These are phyloP conservation scores for Monosporascus sp. DNA, from an alignment of 2,329 filamentous ascomycete genomes.

Conservation along the genomic window DNA sequence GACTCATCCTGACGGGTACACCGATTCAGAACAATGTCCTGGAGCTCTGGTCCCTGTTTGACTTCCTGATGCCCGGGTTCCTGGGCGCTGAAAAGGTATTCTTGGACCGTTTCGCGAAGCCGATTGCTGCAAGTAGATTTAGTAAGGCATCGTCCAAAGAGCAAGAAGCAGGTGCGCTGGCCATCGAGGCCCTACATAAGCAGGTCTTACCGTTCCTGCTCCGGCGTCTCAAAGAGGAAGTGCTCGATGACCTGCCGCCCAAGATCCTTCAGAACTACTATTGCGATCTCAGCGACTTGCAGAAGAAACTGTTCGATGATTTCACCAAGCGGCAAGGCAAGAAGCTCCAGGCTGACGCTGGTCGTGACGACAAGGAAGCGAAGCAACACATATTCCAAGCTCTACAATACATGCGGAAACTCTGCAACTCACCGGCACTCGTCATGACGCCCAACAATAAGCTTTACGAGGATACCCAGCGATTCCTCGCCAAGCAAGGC, in stretches of 20 bases:
- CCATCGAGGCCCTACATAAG: conserved; percentile 97
- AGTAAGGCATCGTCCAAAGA: conserved; percentile 98
- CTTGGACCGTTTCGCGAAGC: conserved; percentile 88
- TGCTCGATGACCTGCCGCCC: conserved; percentile 89
- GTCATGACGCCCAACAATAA: conserved; percentile 93
- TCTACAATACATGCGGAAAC: conserved; percentile 97
- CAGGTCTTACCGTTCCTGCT: conserved; percentile 95
- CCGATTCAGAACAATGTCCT: conserved; percentile 98
- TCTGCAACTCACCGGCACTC: conserved; percentile 94
- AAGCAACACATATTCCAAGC: conserved; percentile 99
- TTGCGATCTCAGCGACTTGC: conserved; percentile 91
- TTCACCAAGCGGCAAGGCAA: conserved; percentile 92
- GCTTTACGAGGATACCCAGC: conserved; percentile 83
- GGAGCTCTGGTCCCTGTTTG: conserved; percentile 95
- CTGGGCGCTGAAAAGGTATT: conserved; percentile 94
- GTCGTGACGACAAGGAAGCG: conserved; percentile 79
- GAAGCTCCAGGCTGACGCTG: conserved; percentile 77
- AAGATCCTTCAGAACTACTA: conserved; percentile 99
- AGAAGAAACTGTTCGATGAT: conserved; percentile 92
- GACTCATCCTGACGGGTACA: conserved; percentile 91
- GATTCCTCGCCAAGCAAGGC: conserved; percentile 69
- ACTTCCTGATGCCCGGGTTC: conserved; percentile 99
- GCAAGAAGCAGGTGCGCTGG: conserved; percentile 91
- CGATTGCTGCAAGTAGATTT: conserved; percentile 88
- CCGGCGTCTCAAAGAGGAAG: conserved; percentile 94